Evolutionary conservation across 2,329 filamentous ascomycete genomes (phyloP), one percentile per base, ranked within the genome.

Genomic region (Fusarium irregulare): DNA sequence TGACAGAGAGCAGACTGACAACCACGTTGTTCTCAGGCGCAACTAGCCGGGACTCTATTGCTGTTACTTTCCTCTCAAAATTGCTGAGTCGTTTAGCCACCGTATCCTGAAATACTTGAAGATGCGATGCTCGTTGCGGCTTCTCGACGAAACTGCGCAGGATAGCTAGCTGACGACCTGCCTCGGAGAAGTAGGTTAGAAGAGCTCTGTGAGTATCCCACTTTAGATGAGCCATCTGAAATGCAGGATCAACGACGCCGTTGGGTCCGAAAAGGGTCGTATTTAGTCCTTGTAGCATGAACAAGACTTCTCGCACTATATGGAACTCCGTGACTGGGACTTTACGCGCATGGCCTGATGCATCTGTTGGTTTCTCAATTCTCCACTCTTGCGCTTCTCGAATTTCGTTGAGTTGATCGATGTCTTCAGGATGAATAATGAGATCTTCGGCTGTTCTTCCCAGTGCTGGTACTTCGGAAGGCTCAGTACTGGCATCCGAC

Each of bases 251-350:
- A 0, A 83, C 82, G 9, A 77, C 69, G 16, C 80, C 82, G 50
- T 83, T 75, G 6, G 72, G 23, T 59, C 81, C 81, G 73, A 94
- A 97, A 2, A 97, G 76, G 3, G 89, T 91, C 4, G 92, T 95
- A 8, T 90, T 87, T 6, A 96, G 82, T 1, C 94, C 94, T 56
- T 89, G 88, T 0, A 98, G 85, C 93, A 98, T 97, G 74, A 93
- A 95, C 1, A 98, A 83, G 0, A 89, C 87, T 56, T 98, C 94
- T 49, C 93, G 88, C 27, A 94, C 82, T 13, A 90, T 83, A 68
- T 94, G 89, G 2, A 92, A 82, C 76, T 97, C 94, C 0, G 91
- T 88, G 8, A 95, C 82, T 3, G 79, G 73, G 1, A 82, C 77
- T 60, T 84, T 85, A 32, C 78, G 79, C 1, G 78, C 65, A 34